Conservation (phyloP, 1,284 basidiomycete genomes). For the Sanguinoderma infundibulare region DNA sequence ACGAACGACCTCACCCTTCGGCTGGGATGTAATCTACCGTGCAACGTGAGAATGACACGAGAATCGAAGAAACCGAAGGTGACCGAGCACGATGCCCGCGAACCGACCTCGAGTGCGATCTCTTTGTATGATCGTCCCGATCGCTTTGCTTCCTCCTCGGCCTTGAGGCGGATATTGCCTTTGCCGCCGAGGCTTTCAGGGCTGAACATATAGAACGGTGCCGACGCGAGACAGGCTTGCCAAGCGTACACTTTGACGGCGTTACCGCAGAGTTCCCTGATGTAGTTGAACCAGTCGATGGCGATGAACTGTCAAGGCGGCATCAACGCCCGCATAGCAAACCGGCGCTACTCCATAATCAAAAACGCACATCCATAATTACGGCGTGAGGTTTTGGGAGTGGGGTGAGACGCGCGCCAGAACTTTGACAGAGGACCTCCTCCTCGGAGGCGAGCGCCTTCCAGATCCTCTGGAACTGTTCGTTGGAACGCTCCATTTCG, state of each 20-base stretch:
- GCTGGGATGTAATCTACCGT: constrained; percentile 11
- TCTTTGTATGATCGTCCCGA: no score
- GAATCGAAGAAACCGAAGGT: background rate
- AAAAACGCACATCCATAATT: background rate
- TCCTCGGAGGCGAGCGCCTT: background rate
- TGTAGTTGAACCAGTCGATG: constrained; percentile 8
- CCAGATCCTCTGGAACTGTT: background rate
- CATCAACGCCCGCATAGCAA: no score
- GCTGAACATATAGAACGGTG: constrained; percentile 16
- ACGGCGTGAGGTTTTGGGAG: background rate
- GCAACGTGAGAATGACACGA: background rate
- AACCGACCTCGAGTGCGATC: constrained; percentile 18
- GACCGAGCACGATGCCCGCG: background rate
- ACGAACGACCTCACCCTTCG: constrained; percentile 8
- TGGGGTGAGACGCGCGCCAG: background rate
- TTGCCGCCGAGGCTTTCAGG: no score
- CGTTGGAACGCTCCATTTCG: background rate
- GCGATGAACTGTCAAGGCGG: no score
- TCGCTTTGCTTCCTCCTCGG: no score
- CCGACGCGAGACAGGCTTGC: constrained; percentile 13
- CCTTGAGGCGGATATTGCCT: no score
- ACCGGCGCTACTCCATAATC: background rate
- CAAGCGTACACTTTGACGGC: constrained; percentile 22
- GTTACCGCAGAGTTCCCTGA: constrained; percentile 5
- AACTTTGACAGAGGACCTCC: background rate